Conservation (phyloP, 2,329 filamentous ascomycete genomes). For the Curvularia sp. region DNA sequence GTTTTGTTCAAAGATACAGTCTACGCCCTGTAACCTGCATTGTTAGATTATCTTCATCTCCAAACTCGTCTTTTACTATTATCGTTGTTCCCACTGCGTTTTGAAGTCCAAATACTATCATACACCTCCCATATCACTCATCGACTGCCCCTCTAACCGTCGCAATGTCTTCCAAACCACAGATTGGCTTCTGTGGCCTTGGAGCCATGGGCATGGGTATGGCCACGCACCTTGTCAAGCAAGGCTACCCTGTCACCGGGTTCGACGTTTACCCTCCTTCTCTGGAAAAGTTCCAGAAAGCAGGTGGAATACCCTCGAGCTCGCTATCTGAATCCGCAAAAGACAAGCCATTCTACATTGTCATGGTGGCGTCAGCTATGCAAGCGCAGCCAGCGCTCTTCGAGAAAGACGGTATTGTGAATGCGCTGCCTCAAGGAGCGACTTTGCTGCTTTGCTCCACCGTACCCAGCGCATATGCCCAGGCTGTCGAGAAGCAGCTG, state of each 20-base stretch:
- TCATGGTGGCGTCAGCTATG: conserved; percentile 77
- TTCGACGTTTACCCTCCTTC: conserved; percentile 74
- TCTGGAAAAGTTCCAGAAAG: conserved; percentile 68
- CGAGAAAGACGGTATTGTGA: conserved; percentile 60
- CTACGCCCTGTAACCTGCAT: background rate
- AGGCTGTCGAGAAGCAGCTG: conserved; percentile 65
- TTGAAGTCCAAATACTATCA: background rate
- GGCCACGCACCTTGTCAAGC: conserved; percentile 74
- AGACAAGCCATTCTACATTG: conserved; percentile 67
- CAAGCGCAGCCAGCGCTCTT: conserved; percentile 73
- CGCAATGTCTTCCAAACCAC: conserved; percentile 52
- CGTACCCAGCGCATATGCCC: conserved; percentile 70
- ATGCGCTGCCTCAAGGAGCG: conserved; percentile 62
- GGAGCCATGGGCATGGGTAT: conserved; percentile 85
- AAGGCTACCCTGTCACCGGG: conserved; percentile 71
- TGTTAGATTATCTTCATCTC: background rate
- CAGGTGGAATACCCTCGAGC: conserved; percentile 66
- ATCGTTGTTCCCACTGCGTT: background rate
- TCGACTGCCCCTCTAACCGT: background rate
- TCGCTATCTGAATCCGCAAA: conserved; percentile 68
- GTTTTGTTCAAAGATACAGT: background rate
- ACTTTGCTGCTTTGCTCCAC: conserved; percentile 74
- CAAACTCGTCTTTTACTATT: background rate
- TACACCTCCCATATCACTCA: background rate
- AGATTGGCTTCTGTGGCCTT: conserved; percentile 74